A percentile compares a stretch with the other conserved stretches of the same genome.
Evolutionary conservation across 768 basidiomycete species (phyloP).

Genomic region (Gymnopilus dilepis): DNA sequence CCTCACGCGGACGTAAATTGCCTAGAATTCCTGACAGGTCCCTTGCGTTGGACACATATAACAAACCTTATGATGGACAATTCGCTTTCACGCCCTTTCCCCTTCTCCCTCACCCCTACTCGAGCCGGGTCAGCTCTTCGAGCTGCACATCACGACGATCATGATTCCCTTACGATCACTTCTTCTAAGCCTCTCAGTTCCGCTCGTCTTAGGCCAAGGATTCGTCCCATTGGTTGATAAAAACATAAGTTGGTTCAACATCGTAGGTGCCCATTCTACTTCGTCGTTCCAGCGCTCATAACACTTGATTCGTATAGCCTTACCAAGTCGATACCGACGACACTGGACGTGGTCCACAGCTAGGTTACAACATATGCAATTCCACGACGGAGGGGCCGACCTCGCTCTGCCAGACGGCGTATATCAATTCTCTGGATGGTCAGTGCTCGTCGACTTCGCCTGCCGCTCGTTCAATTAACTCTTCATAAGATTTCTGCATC

Average conservation of each 20-base stretch:
- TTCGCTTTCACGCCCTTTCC: background rate
- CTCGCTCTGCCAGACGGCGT: conserved; percentile 66
- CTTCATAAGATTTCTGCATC: conserved; percentile 65
- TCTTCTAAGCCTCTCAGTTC: background rate
- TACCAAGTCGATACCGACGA: conserved; percentile 44
- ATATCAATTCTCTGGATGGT: conserved; percentile 58
- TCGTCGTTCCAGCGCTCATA: background rate
- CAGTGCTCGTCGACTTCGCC: conserved; percentile 7
- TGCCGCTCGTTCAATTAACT: background rate
- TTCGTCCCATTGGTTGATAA: conserved; percentile 22
- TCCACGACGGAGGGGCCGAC: conserved; percentile 63
- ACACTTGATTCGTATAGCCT: conserved; percentile 28
- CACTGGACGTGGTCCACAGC: conserved; percentile 47
- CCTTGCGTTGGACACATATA: background rate
- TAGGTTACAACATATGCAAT: conserved; percentile 73
- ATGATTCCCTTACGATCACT: conserved; percentile 1
- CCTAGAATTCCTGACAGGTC: background rate
- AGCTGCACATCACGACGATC: background rate
- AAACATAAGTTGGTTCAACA: conserved; percentile 25
- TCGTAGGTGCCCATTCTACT: conserved; percentile 36
- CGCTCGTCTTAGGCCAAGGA: background rate
- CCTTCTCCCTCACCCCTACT: background rate
- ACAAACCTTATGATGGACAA: background rate
- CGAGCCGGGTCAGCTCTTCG: background rate
- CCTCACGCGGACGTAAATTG: background rate